These are phyloP conservation scores for Talaromyces ruber DNA, from an alignment of 495 filamentous ascomycete genomes.

Conservation along the genomic window DNA sequence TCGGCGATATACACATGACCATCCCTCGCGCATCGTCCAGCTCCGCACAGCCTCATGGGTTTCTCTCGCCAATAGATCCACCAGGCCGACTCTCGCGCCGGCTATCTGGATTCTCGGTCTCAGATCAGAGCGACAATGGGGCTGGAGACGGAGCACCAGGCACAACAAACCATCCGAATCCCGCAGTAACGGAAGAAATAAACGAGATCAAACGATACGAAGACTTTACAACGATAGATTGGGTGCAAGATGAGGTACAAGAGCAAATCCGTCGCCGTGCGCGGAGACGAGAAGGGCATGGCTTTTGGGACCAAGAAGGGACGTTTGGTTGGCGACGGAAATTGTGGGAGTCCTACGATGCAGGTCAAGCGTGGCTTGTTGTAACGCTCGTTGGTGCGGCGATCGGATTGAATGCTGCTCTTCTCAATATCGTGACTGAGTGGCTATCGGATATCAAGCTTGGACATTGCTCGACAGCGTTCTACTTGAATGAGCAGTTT, in stretches of 20 bases:
- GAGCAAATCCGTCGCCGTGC: constrained; percentile 77
- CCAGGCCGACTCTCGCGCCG: constrained; percentile 55
- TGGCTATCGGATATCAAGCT: constrained; percentile 96
- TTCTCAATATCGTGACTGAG: constrained; percentile 93
- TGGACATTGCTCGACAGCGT: constrained; percentile 87
- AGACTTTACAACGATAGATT: constrained; percentile 97
- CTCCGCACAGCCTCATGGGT: constrained; percentile 38
- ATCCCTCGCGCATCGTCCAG: constrained; percentile 49
- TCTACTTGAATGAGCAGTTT: constrained; percentile 96
- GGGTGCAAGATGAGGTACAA: constrained; percentile 94
- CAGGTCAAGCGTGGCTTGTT: constrained; percentile 96
- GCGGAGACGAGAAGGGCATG: constrained; percentile 60
- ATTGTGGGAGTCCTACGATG: constrained; percentile 83
- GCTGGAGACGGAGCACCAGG: constrained; percentile 21
- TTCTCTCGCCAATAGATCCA: constrained; percentile 39
- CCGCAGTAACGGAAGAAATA: constrained; percentile 86
- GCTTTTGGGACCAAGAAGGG: constrained; percentile 67
- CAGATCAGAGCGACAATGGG: constrained; percentile 50
- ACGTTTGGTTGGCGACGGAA: constrained; percentile 73
- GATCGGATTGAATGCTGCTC: constrained; percentile 88
- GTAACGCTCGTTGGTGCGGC: constrained; percentile 87
- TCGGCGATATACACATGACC: constrained; percentile 41
- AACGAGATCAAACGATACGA: constrained; percentile 97
- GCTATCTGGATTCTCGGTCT: constrained; percentile 59
- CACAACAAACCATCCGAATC: constrained; percentile 22